A percentile compares a stretch with the other conserved stretches of the same genome.
Evolutionary conservation across 106 monocot species (phyloP).

Genomic region (Dioscorea dumetorum): DNA sequence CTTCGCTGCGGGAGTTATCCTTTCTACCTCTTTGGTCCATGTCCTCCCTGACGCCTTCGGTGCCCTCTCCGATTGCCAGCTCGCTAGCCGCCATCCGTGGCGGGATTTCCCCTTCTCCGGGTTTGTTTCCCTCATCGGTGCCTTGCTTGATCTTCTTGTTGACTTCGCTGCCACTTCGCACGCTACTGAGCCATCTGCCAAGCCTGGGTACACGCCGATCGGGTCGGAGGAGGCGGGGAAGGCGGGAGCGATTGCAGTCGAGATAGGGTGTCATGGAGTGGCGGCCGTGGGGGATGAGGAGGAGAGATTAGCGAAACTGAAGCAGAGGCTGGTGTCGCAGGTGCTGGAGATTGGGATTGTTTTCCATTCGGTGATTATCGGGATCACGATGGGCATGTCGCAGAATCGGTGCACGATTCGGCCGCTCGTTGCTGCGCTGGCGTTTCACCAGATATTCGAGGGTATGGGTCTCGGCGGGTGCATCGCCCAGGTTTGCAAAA

Average conservation of each 20-base stretch:
- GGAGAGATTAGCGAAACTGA: slow-evolving; percentile 54
- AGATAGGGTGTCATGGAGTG: not conserved
- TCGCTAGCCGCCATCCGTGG: slow-evolving; percentile 64
- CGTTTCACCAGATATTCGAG: slow-evolving; percentile 92
- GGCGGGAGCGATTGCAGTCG: not conserved
- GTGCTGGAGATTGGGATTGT: slow-evolving; percentile 93
- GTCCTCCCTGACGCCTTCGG: slow-evolving; percentile 91
- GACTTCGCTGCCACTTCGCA: slow-evolving; percentile 76
- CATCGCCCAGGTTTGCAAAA: slow-evolving; percentile 72
- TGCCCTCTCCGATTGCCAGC: slow-evolving; percentile 66
- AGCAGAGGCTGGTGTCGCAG: slow-evolving; percentile 93
- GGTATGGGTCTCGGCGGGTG: slow-evolving; percentile 97
- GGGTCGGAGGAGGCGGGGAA: slow-evolving; percentile 5
- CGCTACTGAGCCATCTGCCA: slow-evolving; percentile 6
- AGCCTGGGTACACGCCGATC: slow-evolving; percentile 12
- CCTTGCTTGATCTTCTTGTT: slow-evolving; percentile 80
- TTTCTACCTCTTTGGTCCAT: slow-evolving; percentile 92
- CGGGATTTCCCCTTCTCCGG: slow-evolving; percentile 95
- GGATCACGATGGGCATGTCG: slow-evolving; percentile 93
- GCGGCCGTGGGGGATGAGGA: slow-evolving; percentile 24
- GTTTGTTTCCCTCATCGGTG: slow-evolving; percentile 60
- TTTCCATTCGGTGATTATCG: slow-evolving; percentile 94
- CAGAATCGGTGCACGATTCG: slow-evolving; percentile 84
- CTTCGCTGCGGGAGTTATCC: slow-evolving; percentile 92
- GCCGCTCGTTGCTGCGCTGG: slow-evolving; percentile 73